phyloP scores from a whole-genome alignment of 2,329 filamentous ascomycete species.

The Pochonia chlamydosporia region DNA sequence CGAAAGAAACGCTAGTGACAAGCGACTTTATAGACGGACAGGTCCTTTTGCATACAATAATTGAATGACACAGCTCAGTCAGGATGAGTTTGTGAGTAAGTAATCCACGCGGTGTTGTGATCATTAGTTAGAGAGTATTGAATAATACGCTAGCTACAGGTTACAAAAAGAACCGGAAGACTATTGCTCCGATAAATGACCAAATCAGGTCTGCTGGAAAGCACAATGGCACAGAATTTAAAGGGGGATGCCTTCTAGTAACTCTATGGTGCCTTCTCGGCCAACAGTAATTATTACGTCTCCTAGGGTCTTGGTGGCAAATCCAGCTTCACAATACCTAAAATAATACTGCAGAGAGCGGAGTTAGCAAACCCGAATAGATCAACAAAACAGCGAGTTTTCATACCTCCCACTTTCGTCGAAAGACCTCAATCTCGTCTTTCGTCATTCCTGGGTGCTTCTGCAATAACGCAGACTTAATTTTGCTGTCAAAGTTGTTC shows the following conservation, averaged over 20 bases:
- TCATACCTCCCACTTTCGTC: constrained; percentile 63
- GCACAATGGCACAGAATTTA: too few relatives aligned
- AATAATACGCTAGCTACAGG: too few relatives aligned
- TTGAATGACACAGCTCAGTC: constrained; percentile 20
- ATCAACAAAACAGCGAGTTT: neutral
- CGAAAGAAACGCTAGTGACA: constrained; percentile 3
- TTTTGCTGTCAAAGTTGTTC: constrained; percentile 53
- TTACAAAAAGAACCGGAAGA: too few relatives aligned
- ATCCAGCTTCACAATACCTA: constrained; percentile 68
- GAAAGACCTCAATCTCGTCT: constrained; percentile 60
- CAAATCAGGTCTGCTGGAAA: too few relatives aligned
- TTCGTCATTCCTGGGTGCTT: constrained; percentile 56
- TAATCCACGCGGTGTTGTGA: too few relatives aligned
- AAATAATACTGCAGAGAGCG: constrained; percentile 57
- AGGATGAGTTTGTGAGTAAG: too few relatives aligned
- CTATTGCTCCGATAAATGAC: too few relatives aligned
- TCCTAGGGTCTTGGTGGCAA: constrained; percentile 64
- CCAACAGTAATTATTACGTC: constrained; percentile 68
- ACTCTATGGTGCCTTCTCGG: constrained; percentile 56
- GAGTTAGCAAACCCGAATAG: constrained; percentile 6
- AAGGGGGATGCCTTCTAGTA: constrained; percentile 65
- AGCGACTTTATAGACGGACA: neutral
- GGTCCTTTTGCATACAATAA: neutral
- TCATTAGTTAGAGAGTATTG: too few relatives aligned
- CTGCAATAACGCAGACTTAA: constrained; percentile 51